Evolutionary conservation across 495 filamentous ascomycete genomes (phyloP), one percentile per base, ranked within the genome.

Genomic region (Aspergillus affinis): DNA sequence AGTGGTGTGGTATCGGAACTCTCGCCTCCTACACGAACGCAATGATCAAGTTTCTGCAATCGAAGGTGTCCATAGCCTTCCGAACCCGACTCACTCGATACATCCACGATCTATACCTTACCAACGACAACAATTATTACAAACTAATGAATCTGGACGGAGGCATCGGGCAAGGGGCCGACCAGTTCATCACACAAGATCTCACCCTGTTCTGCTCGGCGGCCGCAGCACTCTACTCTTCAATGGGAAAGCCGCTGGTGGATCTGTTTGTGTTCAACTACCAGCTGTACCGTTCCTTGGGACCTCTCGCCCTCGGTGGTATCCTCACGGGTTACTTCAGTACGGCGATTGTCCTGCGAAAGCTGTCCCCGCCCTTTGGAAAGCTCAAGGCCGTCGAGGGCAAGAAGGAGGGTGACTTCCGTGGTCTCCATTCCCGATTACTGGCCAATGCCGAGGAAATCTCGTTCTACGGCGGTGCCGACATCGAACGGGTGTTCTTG

Each of bases 171-270:
- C 90, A 92, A 66, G 90, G 90, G 7, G 89, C 92, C 19, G 95
- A 99, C 72, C 95, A 98, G 68, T 99, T 93, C 74, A 97, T 99
- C 71, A 97, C 93, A 0, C 93, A 97, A 68, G 95, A 99, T 73
- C 83, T 99, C 5, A 96, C 94, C 0, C 78, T 95, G 12, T 98
- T 99, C 79, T 98, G 95, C 66, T 86, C 88, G 41, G 88, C 92
- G 15, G 93, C 95, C 13, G 93, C 95, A n/a, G 86, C 90, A 27
- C 74, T 99, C 1, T 97, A 97, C 74, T 97, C 93, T 2, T 97
- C 92, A 0, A 83, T 99, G 47, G 95, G 95, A 0, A 99, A 99
- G 71, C 95, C 95, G 0, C 84, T 97, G 64, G 90, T 98, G 20
- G 95, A 99, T 72, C 83, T 98, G 6, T 89, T 90, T 56, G 93